These are phyloP conservation scores for Huntiella decipiens DNA, from an alignment of 2,329 filamentous ascomycete genomes.

Conservation along the genomic window DNA sequence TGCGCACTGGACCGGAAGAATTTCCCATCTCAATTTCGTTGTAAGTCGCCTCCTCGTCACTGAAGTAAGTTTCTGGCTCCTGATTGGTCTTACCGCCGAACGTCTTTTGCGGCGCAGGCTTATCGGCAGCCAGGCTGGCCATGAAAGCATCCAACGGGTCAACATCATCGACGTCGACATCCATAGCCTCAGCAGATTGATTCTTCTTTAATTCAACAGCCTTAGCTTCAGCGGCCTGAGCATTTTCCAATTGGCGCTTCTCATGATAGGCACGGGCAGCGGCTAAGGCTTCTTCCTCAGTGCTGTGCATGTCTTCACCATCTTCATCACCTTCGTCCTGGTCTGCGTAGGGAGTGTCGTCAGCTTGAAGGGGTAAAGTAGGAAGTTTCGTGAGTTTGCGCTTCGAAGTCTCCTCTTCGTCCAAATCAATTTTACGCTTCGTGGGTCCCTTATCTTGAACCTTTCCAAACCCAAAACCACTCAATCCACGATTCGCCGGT, in stretches of 20 bases:
- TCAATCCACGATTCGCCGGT: slow-evolving; percentile 50
- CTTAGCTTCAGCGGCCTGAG: slow-evolving; percentile 12
- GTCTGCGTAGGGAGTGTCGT: slow-evolving; percentile 40
- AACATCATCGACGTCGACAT: slow-evolving; percentile 38
- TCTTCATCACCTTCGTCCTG: slow-evolving; percentile 53
- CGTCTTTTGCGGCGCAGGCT: slow-evolving; percentile 14
- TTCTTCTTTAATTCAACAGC: slow-evolving; percentile 14
- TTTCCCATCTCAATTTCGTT: slow-evolving; percentile 28
- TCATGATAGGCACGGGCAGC: slow-evolving; percentile 73
- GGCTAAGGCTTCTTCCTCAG: slow-evolving; percentile 73
- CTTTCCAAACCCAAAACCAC: slow-evolving; percentile 69
- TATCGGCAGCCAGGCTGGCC: slow-evolving; percentile 42
- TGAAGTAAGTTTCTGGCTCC: slow-evolving; percentile 72
- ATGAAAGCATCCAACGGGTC: slow-evolving; percentile 97
- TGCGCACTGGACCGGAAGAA: slow-evolving; percentile 39
- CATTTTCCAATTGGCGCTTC: slow-evolving; percentile 40
- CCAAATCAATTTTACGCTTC: slow-evolving; percentile 65
- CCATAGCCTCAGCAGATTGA: slow-evolving; percentile 28
- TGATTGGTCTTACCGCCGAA: slow-evolving; percentile 29
- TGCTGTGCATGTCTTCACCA: slow-evolving; percentile 57
- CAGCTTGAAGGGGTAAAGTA: slow-evolving; percentile 47
- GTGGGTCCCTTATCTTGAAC: slow-evolving; percentile 44
- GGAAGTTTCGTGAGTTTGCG: slow-evolving; percentile 86
- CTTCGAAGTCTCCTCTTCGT: slow-evolving; percentile 70
- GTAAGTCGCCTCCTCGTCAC: slow-evolving; percentile 55